Evolutionary conservation across 257 asterid genomes (phyloP).

Genomic region (Solanum tarapatanum): DNA sequence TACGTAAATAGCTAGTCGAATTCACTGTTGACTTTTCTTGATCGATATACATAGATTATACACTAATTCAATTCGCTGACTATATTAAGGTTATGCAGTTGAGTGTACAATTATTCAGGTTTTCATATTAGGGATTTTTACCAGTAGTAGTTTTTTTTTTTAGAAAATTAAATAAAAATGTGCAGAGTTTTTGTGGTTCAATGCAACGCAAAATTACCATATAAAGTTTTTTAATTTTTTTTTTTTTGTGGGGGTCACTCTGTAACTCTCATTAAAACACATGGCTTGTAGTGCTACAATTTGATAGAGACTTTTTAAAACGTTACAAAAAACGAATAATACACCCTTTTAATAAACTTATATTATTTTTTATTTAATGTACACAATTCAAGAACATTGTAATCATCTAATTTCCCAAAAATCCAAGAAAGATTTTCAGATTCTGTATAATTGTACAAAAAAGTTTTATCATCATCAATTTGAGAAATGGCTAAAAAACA

Average conservation of each 20-base stretch:
- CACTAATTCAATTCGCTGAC: too few relatives aligned
- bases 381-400: neutral
- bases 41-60: neutral
- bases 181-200: conserved; percentile 11
- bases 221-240: conserved; percentile 3
- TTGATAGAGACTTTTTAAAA: conserved; percentile 26
- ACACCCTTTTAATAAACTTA: neutral
- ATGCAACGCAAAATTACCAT: conserved; percentile 14
- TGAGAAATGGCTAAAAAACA: neutral
- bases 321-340: neutral
- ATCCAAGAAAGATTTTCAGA: neutral
- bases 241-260: conserved; percentile 14
- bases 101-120: neutral
- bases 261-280: conserved; percentile 17
- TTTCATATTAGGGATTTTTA: neutral
- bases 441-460: neutral
- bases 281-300: conserved; percentile 39
- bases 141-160: neutral
- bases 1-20: too few relatives aligned
- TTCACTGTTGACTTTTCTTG: neutral
- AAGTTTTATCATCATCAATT: neutral
- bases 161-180: neutral
- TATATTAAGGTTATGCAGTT: neutral
- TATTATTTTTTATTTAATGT: neutral
- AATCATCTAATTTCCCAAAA: neutral